Conservation (phyloP, 371 early-diverging fungal species). For the Coemansia sp. region DNA sequence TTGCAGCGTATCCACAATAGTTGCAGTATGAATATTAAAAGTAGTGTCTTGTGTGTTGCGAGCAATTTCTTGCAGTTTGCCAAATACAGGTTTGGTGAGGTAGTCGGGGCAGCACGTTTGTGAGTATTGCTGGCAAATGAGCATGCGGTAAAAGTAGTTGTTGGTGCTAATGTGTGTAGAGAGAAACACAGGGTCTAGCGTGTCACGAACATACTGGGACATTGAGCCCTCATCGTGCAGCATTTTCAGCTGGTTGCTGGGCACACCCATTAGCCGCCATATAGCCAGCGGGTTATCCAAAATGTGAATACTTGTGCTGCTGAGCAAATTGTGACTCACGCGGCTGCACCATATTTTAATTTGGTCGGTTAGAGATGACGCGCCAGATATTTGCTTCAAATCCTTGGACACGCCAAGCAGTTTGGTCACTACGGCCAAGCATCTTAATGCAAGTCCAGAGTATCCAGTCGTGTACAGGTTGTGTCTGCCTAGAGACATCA, state of each 20-base stretch:
- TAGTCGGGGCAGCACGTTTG: slow-evolving; percentile 69
- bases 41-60: slow-evolving; percentile 32
- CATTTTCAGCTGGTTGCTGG: slow-evolving; percentile 87
- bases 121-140: slow-evolving; percentile 70
- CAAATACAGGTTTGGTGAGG: slow-evolving; percentile 69
- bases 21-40: slow-evolving; percentile 77
- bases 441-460: slow-evolving; percentile 73
- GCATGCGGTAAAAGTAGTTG: slow-evolving; percentile 84
- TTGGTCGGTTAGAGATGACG: slow-evolving; percentile 65
- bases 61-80: slow-evolving; percentile 53
- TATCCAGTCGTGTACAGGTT: slow-evolving; percentile 83
- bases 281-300: slow-evolving; percentile 78
- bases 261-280: slow-evolving; percentile 88
- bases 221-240: slow-evolving; percentile 75
- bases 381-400: slow-evolving; percentile 62
- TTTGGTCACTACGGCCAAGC: slow-evolving; percentile 66
- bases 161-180: slow-evolving; percentile 64
- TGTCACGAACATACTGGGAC: slow-evolving; percentile 77
- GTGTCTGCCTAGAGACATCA: slow-evolving; percentile 55
- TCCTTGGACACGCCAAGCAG: slow-evolving; percentile 62
- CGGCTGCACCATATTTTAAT: slow-evolving; percentile 63
- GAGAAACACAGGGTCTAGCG: slow-evolving; percentile 74
- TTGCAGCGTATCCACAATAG: slow-evolving; percentile 66
- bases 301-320: slow-evolving; percentile 62
- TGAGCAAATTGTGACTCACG: slow-evolving; percentile 64